phyloP scores from a whole-genome alignment of 371 early-diverging fungal species.

The Actinomucor elegans region DNA sequence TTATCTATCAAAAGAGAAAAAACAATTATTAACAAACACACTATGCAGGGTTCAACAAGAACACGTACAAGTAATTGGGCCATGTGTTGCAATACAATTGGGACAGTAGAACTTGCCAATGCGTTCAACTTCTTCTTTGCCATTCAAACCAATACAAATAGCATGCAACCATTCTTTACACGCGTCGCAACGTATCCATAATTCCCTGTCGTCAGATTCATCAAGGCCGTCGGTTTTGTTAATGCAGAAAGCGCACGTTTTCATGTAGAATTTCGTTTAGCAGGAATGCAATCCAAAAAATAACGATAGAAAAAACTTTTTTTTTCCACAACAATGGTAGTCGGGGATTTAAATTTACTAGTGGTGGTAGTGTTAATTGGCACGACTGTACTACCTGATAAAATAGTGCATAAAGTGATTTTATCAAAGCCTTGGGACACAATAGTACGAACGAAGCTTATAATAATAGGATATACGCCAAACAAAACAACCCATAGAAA shows the following conservation, averaged over 20 bases:
- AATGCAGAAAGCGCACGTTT: constrained; percentile 4
- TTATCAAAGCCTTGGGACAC: too few species aligned
- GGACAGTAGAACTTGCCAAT: constrained; percentile 71
- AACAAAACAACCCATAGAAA: too few species aligned
- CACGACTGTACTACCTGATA: too few species aligned
- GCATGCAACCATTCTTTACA: constrained; percentile 74
- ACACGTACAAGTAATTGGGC: constrained; percentile 62
- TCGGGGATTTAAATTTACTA: too few species aligned
- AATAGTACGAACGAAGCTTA: too few species aligned
- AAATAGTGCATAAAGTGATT: too few species aligned
- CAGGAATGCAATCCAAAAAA: not conserved
- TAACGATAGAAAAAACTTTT: constrained; percentile 1
- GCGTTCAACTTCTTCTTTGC: constrained; percentile 46
- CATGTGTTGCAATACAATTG: constrained; percentile 52
- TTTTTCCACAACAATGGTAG: not conserved
- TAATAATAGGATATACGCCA: too few species aligned
- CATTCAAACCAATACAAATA: constrained; percentile 52
- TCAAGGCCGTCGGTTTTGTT: not conserved
- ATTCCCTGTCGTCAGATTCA: constrained; percentile 3
- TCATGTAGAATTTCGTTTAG: not conserved
- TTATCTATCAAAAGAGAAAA: not conserved
- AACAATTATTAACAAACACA: not conserved
- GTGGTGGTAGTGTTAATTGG: too few species aligned
- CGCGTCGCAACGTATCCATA: constrained; percentile 71
- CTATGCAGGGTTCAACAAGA: not conserved